Conservation (phyloP, 1,284 basidiomycete species). For the Ganoderma resinaceum region DNA sequence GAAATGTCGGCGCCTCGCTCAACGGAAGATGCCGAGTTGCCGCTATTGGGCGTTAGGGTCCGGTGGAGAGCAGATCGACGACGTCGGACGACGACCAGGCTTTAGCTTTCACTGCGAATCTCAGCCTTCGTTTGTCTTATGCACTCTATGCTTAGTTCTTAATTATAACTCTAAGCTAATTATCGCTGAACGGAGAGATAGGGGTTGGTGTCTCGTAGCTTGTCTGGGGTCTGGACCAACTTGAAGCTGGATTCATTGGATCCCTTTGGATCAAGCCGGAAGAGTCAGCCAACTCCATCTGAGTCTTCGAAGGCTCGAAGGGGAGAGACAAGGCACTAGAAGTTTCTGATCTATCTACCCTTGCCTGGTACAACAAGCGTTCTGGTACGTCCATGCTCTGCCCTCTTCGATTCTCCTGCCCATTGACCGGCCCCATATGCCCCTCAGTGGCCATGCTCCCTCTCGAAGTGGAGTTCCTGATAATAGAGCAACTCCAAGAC, state of each 20-base stretch:
- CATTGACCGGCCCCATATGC: neutral
- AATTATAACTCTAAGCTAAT: too few relatives aligned
- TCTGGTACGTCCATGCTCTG: neutral
- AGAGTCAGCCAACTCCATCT: neutral
- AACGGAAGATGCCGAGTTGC: too few relatives aligned
- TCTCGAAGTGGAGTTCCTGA: conserved; percentile 11
- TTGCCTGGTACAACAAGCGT: too few relatives aligned
- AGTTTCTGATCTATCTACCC: neutral
- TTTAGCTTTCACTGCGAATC: too few relatives aligned
- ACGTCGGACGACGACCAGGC: too few relatives aligned
- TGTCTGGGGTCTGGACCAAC: neutral
- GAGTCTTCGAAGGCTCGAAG: neutral
- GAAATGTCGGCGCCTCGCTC: too few relatives aligned
- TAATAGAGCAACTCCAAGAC: conserved; percentile 12
- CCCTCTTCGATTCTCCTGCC: neutral
- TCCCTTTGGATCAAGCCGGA: neutral
- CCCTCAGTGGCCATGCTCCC: conserved; percentile 4
- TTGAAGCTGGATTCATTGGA: neutral
- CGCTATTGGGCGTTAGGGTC: too few relatives aligned
- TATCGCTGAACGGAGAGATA: too few relatives aligned
- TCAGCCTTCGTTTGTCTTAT: too few relatives aligned
- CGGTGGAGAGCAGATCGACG: too few relatives aligned
- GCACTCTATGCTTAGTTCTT: too few relatives aligned
- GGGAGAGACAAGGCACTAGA: neutral
- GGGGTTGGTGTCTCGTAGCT: neutral